Evolutionary conservation across 208 protist species (phyloP).

Genomic region (Trypanosoma rangeli): DNA sequence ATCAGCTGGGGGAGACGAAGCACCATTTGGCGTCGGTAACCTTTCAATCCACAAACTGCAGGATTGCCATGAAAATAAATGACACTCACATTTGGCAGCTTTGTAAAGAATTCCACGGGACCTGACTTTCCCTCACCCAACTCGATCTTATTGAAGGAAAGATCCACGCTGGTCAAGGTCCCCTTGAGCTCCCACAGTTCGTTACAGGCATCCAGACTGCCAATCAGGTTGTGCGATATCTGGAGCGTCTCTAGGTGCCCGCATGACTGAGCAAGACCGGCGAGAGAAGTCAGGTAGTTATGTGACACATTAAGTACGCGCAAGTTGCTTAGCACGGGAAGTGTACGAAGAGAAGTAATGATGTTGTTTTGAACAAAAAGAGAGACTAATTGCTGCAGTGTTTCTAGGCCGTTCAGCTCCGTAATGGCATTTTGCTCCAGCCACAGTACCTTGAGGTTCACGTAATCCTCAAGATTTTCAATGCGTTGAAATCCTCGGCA

Average conservation of each 20-base stretch:
- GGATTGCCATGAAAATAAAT: slow-evolving; percentile 91
- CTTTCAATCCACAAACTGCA: slow-evolving; percentile 52
- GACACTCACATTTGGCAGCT: slow-evolving; percentile 82
- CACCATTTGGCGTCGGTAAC: slow-evolving; percentile 92
- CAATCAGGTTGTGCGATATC: slow-evolving; percentile 53
- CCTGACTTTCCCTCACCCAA: slow-evolving; percentile 34
- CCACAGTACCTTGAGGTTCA: slow-evolving; percentile 91
- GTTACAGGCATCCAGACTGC: slow-evolving; percentile 41
- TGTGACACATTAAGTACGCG: slow-evolving; percentile 79
- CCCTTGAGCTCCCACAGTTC: slow-evolving; percentile 70
- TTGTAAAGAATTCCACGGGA: slow-evolving; percentile 54
- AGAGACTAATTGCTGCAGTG: slow-evolving; percentile 68
- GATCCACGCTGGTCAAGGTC: slow-evolving; percentile 89
- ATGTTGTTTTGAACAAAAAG: slow-evolving; percentile 95
- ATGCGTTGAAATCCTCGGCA: slow-evolving; percentile 90
- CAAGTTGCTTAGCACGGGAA: slow-evolving; percentile 63
- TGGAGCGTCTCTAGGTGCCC: slow-evolving; percentile 51
- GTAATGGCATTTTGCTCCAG: slow-evolving; percentile 93
- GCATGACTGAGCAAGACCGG: slow-evolving; percentile 31
- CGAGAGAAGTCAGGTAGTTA: slow-evolving; percentile 62
- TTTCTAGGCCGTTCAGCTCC: slow-evolving; percentile 77
- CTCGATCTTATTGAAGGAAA: slow-evolving; percentile 91
- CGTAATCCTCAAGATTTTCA: slow-evolving; percentile 87
- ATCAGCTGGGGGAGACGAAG: slow-evolving; percentile 67
- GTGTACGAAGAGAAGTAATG: slow-evolving; percentile 61